Percentiles rank a stretch among this genome's conserved stretches.
Conservation (phyloP, 768 basidiomycete genomes). For the Auriculariales sp. region DNA sequence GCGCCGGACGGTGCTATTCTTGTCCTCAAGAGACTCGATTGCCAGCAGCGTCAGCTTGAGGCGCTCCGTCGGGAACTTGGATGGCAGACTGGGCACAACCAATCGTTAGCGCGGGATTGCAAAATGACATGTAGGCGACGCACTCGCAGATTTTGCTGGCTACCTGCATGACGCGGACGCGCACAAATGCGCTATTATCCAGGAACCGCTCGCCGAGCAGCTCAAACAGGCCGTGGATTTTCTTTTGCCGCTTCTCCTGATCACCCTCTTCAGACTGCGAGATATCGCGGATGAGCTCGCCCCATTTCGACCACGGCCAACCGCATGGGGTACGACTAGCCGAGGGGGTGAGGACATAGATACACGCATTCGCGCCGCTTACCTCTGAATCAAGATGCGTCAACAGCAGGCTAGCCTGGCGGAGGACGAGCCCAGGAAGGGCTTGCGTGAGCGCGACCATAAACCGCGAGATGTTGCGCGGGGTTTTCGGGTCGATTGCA, state of each 20-base stretch:
- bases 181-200: conserved; percentile 82
- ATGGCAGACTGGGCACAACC: conserved; percentile 27
- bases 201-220: conserved; percentile 76
- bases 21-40: conserved; percentile 74
- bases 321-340: conserved; percentile 95
- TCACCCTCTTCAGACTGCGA: conserved; percentile 29
- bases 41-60: conserved; percentile 63
- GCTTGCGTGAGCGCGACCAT: conserved; percentile 68
- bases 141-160: conserved; percentile 63
- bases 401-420: conserved; percentile 77
- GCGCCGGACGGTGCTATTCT: conserved; percentile 78
- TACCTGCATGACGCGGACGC: conserved; percentile 71
- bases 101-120: not conserved
- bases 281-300: conserved; percentile 70
- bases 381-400: conserved; percentile 89
- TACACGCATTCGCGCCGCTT: no score
- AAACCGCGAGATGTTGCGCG: conserved; percentile 74
- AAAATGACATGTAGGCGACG: conserved; percentile 10
- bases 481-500: conserved; percentile 75
- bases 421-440: conserved; percentile 64
- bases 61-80: conserved; percentile 80
- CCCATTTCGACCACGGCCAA: conserved; percentile 83
- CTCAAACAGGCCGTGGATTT: conserved; percentile 69
- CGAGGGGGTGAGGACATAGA: not conserved
- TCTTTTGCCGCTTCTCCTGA: conserved; percentile 41